Conservation (phyloP, 805 yeast species). For the Lipomyces sp. region DNA sequence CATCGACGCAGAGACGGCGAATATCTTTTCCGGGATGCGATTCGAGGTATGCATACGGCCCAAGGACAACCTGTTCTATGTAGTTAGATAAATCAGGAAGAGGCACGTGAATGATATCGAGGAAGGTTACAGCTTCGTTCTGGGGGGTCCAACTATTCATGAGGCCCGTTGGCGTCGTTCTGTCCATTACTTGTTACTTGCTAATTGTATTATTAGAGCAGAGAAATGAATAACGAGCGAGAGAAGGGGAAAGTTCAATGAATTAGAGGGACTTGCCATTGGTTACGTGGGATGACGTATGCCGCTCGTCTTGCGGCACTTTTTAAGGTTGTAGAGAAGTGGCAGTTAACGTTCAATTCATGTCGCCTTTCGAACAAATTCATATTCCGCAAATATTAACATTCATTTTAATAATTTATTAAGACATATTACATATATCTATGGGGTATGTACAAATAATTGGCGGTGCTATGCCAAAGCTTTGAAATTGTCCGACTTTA, state of each 20-base stretch:
- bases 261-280: too few species aligned
- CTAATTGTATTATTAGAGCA: not conserved
- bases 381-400: too few species aligned
- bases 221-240: not conserved
- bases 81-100: not conserved
- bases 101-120: not conserved
- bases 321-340: too few species aligned
- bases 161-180: not conserved
- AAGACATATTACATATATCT: too few species aligned
- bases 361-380: too few species aligned
- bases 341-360: too few species aligned
- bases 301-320: too few species aligned
- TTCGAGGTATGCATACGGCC: conserved; percentile 59
- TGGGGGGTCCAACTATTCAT: conserved; percentile 13
- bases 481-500: too few species aligned
- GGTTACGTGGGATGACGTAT: too few species aligned
- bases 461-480: too few species aligned
- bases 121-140: conserved; percentile 15
- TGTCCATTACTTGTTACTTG: not conserved
- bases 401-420: too few species aligned
- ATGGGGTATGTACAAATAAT: too few species aligned
- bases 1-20: conserved; percentile 54
- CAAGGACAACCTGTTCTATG: conserved; percentile 41
- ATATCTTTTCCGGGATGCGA: conserved; percentile 62
- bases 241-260: not conserved